A percentile compares a stretch with the other conserved stretches of the same genome.
Evolutionary conservation across 2,329 filamentous ascomycete genomes (phyloP).

Genomic region (Clarireedia sp.): DNA sequence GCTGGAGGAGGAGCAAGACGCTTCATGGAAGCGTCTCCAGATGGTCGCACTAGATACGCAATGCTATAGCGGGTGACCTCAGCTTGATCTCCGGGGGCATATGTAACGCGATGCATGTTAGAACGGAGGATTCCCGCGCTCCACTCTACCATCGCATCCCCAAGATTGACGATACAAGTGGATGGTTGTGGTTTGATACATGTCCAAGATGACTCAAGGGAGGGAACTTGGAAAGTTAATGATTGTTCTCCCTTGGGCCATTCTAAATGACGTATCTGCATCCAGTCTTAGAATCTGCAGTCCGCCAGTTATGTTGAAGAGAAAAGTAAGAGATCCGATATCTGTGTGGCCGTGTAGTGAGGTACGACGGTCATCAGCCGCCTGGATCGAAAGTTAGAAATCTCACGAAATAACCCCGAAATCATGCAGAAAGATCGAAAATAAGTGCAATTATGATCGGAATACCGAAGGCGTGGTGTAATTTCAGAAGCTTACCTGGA

Average conservation of each 20-base stretch:
- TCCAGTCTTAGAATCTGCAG: slow-evolving; percentile 30
- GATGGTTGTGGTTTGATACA: slow-evolving; percentile 28
- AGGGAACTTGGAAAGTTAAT: slow-evolving; percentile 21
- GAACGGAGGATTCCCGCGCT: slow-evolving; percentile 22
- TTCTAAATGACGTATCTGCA: slow-evolving; percentile 13
- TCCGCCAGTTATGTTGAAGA: slow-evolving; percentile 41
- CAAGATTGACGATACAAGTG: slow-evolving; percentile 30
- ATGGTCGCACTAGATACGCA: slow-evolving; percentile 43
- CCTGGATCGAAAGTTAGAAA: slow-evolving; percentile 26
- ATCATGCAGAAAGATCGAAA: slow-evolving; percentile 37
- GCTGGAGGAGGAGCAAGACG: slow-evolving; percentile 5
- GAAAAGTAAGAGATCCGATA: slow-evolving; percentile 46
- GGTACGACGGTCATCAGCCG: slow-evolving; percentile 33
- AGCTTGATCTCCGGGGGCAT: slow-evolving; percentile 18
- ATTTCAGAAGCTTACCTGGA: slow-evolving; percentile 15
- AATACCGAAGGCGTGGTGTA: slow-evolving; percentile 29
- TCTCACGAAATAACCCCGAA: neutral
- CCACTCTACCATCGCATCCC: slow-evolving; percentile 29
- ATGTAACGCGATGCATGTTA: slow-evolving; percentile 25
- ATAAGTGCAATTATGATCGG: slow-evolving; percentile 48
- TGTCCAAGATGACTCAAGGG: slow-evolving; percentile 24
- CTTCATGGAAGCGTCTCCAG: slow-evolving; percentile 31
- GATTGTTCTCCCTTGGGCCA: neutral
- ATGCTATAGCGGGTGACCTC: slow-evolving; percentile 36
- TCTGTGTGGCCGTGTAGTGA: slow-evolving; percentile 47